Conservation (phyloP, 176 grass and related monocot species). For the Coix lacrymajobi region DNA sequence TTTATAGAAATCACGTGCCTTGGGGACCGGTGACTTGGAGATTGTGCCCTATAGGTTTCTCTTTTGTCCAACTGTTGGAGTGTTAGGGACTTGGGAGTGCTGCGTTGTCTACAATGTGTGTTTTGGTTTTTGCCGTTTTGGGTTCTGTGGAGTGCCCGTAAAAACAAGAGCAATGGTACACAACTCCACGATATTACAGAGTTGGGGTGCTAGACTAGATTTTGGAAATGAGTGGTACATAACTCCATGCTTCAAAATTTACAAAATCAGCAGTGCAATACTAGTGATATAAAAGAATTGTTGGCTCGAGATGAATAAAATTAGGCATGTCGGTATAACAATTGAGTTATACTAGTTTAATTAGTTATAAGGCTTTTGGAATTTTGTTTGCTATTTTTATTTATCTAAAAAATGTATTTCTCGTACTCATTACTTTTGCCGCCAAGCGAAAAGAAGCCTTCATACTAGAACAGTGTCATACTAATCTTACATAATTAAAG, state of each 20-base stretch:
- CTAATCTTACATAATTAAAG: background rate
- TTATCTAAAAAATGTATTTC: background rate
- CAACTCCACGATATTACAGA: background rate
- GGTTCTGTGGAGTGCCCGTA: background rate
- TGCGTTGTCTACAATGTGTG: background rate
- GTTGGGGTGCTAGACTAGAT: background rate
- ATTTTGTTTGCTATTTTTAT: background rate
- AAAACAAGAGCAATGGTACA: background rate
- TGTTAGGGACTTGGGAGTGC: background rate
- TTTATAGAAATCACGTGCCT: background rate
- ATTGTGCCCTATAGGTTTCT: conserved; percentile 10
- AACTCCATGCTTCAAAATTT: background rate
- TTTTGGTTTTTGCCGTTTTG: background rate
- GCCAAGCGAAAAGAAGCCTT: background rate
- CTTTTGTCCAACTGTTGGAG: conserved; percentile 28
- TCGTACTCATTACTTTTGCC: background rate
- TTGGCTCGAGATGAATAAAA: background rate
- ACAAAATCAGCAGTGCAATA: background rate
- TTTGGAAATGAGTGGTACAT: background rate
- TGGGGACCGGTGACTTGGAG: background rate
- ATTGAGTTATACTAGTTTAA: background rate
- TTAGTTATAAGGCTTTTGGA: background rate
- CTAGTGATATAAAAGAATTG: background rate
- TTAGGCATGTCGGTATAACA: no score
- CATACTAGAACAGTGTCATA: background rate